Percentiles rank a stretch among this genome's conserved stretches.
Evolutionary conservation across 2,329 filamentous ascomycete species (phyloP).

Genomic region (Elsinoe necatrix): DNA sequence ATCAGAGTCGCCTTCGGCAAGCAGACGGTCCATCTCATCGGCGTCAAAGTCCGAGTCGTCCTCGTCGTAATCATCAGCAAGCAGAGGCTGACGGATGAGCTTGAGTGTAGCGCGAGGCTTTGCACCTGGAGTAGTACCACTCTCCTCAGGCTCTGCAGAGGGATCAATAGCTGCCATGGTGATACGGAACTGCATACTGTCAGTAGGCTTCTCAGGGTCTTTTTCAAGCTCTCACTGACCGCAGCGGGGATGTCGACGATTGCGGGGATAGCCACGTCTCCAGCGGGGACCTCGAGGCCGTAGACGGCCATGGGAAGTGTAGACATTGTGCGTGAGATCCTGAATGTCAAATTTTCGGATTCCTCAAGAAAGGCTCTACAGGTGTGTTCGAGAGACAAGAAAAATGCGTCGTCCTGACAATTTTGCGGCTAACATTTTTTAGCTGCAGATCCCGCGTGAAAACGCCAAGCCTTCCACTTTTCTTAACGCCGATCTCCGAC

Average conservation of each 20-base stretch:
- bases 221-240: constrained; percentile 48
- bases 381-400: constrained; percentile 14
- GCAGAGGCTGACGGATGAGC: constrained; percentile 65
- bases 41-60: constrained; percentile 57
- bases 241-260: constrained; percentile 71
- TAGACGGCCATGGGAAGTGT: constrained; percentile 64
- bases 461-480: not conserved
- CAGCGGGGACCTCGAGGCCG: constrained; percentile 81
- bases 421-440: constrained; percentile 5
- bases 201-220: not conserved
- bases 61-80: constrained; percentile 51
- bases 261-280: constrained; percentile 73
- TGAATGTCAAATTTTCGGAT: constrained; percentile 1
- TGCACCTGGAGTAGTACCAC: constrained; percentile 29
- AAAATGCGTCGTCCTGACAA: not conserved
- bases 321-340: constrained; percentile 19
- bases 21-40: constrained; percentile 50
- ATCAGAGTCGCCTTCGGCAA: constrained; percentile 51
- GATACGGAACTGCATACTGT: constrained; percentile 66
- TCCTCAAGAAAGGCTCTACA: not conserved
- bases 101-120: constrained; percentile 79
- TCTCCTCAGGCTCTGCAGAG: constrained; percentile 51
- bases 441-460: not conserved
- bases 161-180: constrained; percentile 98
- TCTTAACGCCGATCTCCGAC: not conserved